These are phyloP conservation scores for Rhododendron kiyosumense DNA, from an alignment of 148 eudicot genomes.

Conservation along the genomic window DNA sequence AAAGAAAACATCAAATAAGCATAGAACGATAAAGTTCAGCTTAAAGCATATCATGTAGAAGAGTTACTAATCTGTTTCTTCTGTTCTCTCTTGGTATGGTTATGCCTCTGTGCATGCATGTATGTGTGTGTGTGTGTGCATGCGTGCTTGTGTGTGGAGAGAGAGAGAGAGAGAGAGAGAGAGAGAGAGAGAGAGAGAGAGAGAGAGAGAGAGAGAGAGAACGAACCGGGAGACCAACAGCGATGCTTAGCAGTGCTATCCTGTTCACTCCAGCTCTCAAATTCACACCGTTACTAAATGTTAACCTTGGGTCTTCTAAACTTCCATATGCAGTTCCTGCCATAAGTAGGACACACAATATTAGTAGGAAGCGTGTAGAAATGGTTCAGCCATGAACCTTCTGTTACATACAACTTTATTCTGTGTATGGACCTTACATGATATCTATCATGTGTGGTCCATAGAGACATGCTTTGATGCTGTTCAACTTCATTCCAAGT, in stretches of 20 bases:
- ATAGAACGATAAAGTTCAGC: not conserved
- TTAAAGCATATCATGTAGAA: not conserved
- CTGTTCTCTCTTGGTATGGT: not conserved
- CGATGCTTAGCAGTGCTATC: slow-evolving; percentile 82
- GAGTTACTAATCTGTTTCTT: not conserved
- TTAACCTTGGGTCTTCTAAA: slow-evolving; percentile 64
- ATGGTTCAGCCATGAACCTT: not conserved
- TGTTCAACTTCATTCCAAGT: not conserved
- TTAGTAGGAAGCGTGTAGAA: not conserved
- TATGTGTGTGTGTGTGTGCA: not conserved
- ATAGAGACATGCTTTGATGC: not conserved
- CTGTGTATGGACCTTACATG: not conserved
- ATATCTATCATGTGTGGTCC: not conserved
- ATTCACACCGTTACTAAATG: slow-evolving; percentile 66
- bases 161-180: not conserved
- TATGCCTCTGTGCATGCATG: not conserved
- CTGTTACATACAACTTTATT: not conserved
- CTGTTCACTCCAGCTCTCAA: slow-evolving; percentile 81
- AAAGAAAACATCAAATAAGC: not conserved
- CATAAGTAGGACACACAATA: slow-evolving; percentile 4
- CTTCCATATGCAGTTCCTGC: slow-evolving; percentile 88
- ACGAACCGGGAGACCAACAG: slow-evolving; percentile 96
- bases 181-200: slow-evolving; percentile 8
- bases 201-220: slow-evolving; percentile 15
- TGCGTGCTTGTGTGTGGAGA: not conserved